Conservation (phyloP, 1,284 basidiomycete species). For the Apiotrichum porosum region DNA sequence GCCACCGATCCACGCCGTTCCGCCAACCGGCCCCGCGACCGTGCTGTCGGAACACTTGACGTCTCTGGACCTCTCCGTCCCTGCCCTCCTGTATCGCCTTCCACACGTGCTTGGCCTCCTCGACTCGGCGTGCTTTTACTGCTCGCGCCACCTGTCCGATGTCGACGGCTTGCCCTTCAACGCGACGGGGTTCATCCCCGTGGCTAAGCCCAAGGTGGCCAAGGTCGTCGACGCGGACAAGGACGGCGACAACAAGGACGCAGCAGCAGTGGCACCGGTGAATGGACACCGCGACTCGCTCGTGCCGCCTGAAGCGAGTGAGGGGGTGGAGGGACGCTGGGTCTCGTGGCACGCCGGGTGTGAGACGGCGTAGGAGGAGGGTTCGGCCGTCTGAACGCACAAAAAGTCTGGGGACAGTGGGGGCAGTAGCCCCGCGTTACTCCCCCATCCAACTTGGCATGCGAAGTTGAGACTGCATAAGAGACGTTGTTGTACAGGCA, state of each 20-base stretch:
- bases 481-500: too few species aligned
- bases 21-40: conserved; percentile 8
- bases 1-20: conserved; percentile 17
- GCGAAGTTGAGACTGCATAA: too few species aligned
- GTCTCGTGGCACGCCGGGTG: conserved; percentile 9
- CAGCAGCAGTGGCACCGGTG: too few species aligned
- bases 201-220: not conserved
- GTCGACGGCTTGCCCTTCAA: conserved; percentile 12
- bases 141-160: conserved; percentile 7
- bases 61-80: conserved; percentile 6
- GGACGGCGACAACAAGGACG: conserved; percentile 1
- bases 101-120: conserved; percentile 1
- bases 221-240: not conserved
- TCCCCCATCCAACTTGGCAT: too few species aligned
- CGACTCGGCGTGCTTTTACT: conserved; percentile 8
- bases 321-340: conserved; percentile 8
- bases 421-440: too few species aligned
- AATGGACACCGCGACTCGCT: too few species aligned
- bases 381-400: not conserved
- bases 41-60: conserved; percentile 8
- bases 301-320: too few species aligned
- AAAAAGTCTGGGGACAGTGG: too few species aligned
- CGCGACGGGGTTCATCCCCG: not conserved
- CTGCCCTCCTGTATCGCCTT: conserved; percentile 10
- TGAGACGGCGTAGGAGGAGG: not conserved